phyloP scores from a whole-genome alignment of 169 alveolate species.

The Cryptosporidium felis region DNA sequence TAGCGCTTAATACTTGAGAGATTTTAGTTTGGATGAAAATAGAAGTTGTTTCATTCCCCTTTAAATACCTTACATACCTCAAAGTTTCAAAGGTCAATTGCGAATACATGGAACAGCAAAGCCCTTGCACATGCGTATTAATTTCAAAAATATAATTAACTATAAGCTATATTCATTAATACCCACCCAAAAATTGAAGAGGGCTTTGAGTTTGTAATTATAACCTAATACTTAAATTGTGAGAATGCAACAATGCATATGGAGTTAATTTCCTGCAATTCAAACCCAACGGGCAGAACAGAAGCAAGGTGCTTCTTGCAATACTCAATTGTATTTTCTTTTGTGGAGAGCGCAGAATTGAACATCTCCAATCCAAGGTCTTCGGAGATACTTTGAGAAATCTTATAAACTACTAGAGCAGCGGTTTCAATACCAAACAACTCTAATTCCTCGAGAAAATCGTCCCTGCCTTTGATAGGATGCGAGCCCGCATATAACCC shows the following conservation, averaged over 20 bases:
- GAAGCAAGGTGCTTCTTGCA: constrained; percentile 3
- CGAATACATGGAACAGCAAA: too few species aligned
- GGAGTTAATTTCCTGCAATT: constrained; percentile 9
- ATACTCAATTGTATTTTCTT: neutral
- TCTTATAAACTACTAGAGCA: constrained; percentile 4
- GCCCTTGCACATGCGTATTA: too few species aligned
- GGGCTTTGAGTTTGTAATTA: too few species aligned
- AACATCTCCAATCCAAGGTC: neutral
- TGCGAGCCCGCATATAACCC: constrained; percentile 27
- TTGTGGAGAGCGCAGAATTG: neutral
- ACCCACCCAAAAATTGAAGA: too few species aligned
- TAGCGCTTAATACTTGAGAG: too few species aligned
- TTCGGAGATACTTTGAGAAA: neutral
- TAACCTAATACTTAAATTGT: constrained; percentile 26
- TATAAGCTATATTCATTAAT: too few species aligned
- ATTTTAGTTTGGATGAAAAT: too few species aligned
- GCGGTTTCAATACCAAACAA: constrained; percentile 30
- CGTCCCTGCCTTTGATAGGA: constrained; percentile 53
- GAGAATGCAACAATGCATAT: constrained; percentile 34
- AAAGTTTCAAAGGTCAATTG: too few species aligned
- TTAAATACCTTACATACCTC: too few species aligned
- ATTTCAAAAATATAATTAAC: too few species aligned
- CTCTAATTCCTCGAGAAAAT: neutral
- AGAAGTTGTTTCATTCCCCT: too few species aligned
- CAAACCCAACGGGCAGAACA: constrained; percentile 3